These are phyloP conservation scores for Cystobasidiopsis lactophilus DNA, from an alignment of 768 basidiomycete genomes.

Conservation along the genomic window DNA sequence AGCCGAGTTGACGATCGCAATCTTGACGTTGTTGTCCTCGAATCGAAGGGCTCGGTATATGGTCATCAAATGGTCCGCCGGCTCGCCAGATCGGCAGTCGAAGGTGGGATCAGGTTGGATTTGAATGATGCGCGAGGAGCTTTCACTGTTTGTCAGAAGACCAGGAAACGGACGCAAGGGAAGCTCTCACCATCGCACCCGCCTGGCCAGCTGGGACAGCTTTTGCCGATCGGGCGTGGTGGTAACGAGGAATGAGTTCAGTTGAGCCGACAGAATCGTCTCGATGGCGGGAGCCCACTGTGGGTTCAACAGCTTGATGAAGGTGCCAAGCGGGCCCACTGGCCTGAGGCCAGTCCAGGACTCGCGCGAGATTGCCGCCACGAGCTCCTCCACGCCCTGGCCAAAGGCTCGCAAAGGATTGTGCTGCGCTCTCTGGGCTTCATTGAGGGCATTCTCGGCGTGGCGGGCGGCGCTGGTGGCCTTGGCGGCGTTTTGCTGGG, in stretches of 20 bases:
- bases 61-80: no score
- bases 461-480: slow-evolving; percentile 15
- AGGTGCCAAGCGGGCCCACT: slow-evolving; percentile 10
- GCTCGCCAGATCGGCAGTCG: slow-evolving; percentile 39
- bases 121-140: no score
- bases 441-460: slow-evolving; percentile 15
- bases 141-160: no score
- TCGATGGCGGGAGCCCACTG: slow-evolving; percentile 1
- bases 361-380: not conserved
- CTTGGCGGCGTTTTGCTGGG: not conserved
- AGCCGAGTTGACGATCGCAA: slow-evolving; percentile 53
- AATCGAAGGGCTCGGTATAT: slow-evolving; percentile 32
- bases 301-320: slow-evolving; percentile 6
- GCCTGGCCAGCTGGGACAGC: no score
- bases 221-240: no score
- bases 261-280: slow-evolving; percentile 1
- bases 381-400: not conserved
- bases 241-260: no score
- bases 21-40: slow-evolving; percentile 47
- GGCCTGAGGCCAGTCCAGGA: not conserved
- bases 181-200: no score
- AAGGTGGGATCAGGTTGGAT: slow-evolving; percentile 38
- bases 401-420: not conserved
- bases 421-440: no score
- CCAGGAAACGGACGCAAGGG: no score